A percentile compares a stretch with the other conserved stretches of the same genome.
phyloP scores from a whole-genome alignment of 345 rosid genomes.

The Syzygium grande region DNA sequence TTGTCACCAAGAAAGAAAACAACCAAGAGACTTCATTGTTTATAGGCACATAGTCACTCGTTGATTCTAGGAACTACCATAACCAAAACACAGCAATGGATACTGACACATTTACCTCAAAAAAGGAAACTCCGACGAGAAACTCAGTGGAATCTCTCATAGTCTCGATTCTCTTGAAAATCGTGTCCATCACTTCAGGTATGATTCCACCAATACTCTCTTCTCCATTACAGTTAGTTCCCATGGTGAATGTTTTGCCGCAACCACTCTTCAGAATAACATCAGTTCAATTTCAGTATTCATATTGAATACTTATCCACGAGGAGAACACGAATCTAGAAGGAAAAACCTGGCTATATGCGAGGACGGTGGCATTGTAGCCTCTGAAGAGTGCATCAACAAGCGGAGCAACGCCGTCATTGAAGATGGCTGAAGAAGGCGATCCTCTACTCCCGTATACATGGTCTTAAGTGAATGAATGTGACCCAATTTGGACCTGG shows the following conservation, averaged over 20 bases:
- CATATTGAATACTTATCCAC: neutral
- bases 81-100: too few relatives aligned
- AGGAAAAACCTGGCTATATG: slow-evolving; percentile 84
- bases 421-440: slow-evolving; percentile 37
- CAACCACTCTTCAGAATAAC: slow-evolving; percentile 64
- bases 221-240: too few relatives aligned
- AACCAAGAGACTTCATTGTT: neutral
- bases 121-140: too few relatives aligned
- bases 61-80: neutral
- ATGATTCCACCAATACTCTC: too few relatives aligned
- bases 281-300: neutral
- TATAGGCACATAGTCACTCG: neutral
- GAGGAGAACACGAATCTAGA: neutral
- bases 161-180: too few relatives aligned
- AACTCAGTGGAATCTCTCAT: too few relatives aligned
- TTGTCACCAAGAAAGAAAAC: neutral
- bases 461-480: slow-evolving; percentile 71
- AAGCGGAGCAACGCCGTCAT: slow-evolving; percentile 76
- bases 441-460: slow-evolving; percentile 53
- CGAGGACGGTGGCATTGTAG: slow-evolving; percentile 89
- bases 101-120: too few relatives aligned
- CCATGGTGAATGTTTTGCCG: slow-evolving; percentile 89
- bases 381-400: slow-evolving; percentile 85
- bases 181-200: too few relatives aligned
- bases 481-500: slow-evolving; percentile 86